Base-by-base conservation (phyloP, 2,329 filamentous ascomycete species). In the Tolypocladium tundrense region DNA sequence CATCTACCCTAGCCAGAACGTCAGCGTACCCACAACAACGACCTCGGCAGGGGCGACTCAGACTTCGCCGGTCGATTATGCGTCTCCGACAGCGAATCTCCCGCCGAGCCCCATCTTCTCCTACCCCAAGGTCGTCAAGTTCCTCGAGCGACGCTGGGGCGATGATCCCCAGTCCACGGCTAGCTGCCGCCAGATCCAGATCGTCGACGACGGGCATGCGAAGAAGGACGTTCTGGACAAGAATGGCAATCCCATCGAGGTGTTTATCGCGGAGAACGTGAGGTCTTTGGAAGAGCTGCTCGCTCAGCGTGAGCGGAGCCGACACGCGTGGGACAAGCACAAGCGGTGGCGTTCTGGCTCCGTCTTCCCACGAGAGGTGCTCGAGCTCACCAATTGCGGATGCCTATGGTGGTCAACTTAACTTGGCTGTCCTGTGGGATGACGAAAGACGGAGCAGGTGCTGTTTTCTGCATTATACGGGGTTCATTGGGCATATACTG, bases 1-100 rank as follows among this genome's bases (percentile, higher is more conserved):
- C 62, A 79, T 85, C 45, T 85, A 83, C 61, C 75, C 80, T 1
- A 70, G 72, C 31, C 79, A 83, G 62, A 82, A 79, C 63, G 75
- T 72, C 56, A 80, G 75, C 61, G 67, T 68, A 9, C 52, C 57
- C 27, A n/a, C 16, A 9, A 57, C 61, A 8, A 57, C 63, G 1
- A 54, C 60, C 31, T 48, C 60, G 13, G 54, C 57, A 3, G 45
- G 41, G 45, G 21, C 54, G 8, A 39, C 21, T 13, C 33, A 59
- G 9, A 53, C 62, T 33, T 45, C 61, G 7, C 60, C 65, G 19
- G 51, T 63, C 8, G 58, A 58, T 8, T 53, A 60, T 14, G 50
- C 64, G 2, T 54, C 59, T 0, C 57, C 60, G 9, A 61, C 60
- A 1, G 53, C 57, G 1, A 60, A 60, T 0, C 33, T 56, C 9